These are phyloP conservation scores for Euphorbia schlechtendalii DNA, from an alignment of 441 rosid species.

Conservation along the genomic window DNA sequence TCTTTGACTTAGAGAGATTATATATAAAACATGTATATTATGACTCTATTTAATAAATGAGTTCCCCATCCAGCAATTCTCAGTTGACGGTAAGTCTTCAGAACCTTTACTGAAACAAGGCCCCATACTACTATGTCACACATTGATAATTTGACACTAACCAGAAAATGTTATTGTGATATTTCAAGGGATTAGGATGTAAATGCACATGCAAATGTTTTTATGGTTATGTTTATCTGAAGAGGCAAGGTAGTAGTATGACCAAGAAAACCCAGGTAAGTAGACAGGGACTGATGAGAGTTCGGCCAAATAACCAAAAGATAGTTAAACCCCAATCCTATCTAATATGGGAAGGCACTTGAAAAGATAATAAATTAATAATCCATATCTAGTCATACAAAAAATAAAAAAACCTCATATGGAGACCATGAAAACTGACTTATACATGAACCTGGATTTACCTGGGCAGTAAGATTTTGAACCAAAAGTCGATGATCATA, in stretches of 20 bases:
- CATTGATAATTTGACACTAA: neutral
- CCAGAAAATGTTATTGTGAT: neutral
- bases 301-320: neutral
- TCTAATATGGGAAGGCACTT: neutral
- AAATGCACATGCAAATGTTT: neutral
- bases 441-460: constrained; percentile 21
- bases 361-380: neutral
- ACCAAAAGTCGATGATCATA: constrained; percentile 73
- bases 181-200: neutral
- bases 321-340: neutral
- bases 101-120: neutral
- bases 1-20: neutral
- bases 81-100: neutral
- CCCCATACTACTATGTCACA: neutral
- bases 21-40: neutral
- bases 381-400: neutral
- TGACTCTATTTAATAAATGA: neutral
- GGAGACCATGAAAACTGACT: constrained; percentile 1
- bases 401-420: constrained; percentile 6
- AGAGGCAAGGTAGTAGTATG: neutral
- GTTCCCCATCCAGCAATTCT: neutral
- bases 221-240: neutral
- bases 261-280: neutral
- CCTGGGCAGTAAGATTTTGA: constrained; percentile 87
- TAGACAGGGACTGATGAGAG: neutral